Evolutionary conservation across 192 early-diverging fungal species (phyloP).

Genomic region (Paraglomus brasilianum): DNA sequence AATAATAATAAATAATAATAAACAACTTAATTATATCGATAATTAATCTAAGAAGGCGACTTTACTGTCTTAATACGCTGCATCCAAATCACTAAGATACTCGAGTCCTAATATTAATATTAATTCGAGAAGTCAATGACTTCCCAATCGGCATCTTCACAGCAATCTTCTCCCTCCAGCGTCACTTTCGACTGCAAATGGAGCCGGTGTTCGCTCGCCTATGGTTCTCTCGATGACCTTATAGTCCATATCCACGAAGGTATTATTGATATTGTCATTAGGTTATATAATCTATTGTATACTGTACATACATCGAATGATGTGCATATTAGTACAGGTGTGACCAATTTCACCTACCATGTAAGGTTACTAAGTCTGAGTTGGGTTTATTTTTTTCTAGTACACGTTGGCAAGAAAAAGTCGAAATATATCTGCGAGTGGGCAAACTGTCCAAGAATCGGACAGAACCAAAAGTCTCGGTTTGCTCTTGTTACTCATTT

Average conservation of each 20-base stretch:
- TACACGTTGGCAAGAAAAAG: slow-evolving; percentile 59
- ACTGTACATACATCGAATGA: slow-evolving; percentile 4
- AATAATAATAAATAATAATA: too few relatives aligned
- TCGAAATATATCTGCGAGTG: slow-evolving; percentile 57
- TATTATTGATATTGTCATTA: slow-evolving; percentile 14
- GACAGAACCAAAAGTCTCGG: slow-evolving; percentile 50
- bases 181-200: slow-evolving; percentile 17
- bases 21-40: too few relatives aligned
- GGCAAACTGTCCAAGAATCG: slow-evolving; percentile 50
- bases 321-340: background rate
- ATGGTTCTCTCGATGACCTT: slow-evolving; percentile 10
- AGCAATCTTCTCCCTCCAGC: too few relatives aligned
- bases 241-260: slow-evolving; percentile 23
- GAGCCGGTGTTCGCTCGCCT: background rate
- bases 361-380: background rate
- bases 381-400: slow-evolving; percentile 15
- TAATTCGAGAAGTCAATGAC: too few relatives aligned
- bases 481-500: slow-evolving; percentile 61
- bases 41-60: too few relatives aligned
- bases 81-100: too few relatives aligned
- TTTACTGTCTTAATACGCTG: too few relatives aligned
- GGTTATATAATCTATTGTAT: background rate
- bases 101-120: too few relatives aligned
- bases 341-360: slow-evolving; percentile 3
- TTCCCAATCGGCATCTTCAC: too few relatives aligned